Base-by-base conservation (phyloP, 129 eudicot species). In the Ambrosia trifida region DNA sequence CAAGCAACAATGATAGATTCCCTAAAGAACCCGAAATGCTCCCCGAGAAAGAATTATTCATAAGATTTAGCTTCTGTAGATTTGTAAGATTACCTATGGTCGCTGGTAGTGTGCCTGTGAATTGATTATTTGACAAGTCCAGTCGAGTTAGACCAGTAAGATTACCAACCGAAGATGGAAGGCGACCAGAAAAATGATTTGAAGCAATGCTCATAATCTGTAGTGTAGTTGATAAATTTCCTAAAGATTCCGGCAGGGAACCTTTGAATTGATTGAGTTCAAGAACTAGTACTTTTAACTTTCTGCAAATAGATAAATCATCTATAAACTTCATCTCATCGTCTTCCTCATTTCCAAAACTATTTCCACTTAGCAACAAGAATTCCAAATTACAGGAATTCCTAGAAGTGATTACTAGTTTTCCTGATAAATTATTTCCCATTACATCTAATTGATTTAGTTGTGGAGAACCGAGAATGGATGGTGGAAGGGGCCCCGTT, bases 341-440 rank as follows among this genome's bases (percentile, higher is more conserved):
- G 3, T 59, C 40, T 1, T 81, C 79, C 45, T 82, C 82, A 41
- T 62, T 81, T 40, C 76, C 85, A 9, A 81, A 57, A 19, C 50
- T 44, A 76, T 76, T 81, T 11, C 32, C 6, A 17, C 56, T 16
- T 38, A 72, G 36, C 4, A 67, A 46, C 64, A 76, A 3, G 0
- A 28, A 12, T 4, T 1, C 5, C 2, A 66, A 66, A 41, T 61
- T 71, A n/a, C 68, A 64, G 0, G 72, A 14, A 31, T 54, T 11
- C 0, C 72, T 60, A 20, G 76, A 4, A 72, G 10, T 64, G 61
- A 72, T 66, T 2, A 60, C 50, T 40, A 76, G 32, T 68, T 76
- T 83, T 11, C 87, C 87, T 12, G 60, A 69, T 6, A 83, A 60
- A 36, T 72, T 50, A 54, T 83, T 83, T 16, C 24, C 5, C 18